Percentiles rank a stretch among this genome's conserved stretches.
phyloP scores from a whole-genome alignment of 2,329 filamentous ascomycete species.

The Colletotrichum caudatum region DNA sequence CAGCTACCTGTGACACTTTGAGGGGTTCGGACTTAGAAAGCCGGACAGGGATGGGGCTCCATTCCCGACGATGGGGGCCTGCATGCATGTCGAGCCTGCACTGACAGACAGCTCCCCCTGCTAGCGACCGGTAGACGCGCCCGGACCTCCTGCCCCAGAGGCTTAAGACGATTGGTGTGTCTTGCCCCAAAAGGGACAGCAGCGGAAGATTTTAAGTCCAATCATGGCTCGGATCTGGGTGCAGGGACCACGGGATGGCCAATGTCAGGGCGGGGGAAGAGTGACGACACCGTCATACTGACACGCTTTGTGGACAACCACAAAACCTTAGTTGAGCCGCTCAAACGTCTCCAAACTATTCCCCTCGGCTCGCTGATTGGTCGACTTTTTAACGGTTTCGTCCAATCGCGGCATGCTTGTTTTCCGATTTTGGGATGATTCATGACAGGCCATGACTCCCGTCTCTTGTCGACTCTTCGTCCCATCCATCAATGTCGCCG shows the following conservation, averaged over 20 bases:
- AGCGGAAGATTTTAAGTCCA: neutral
- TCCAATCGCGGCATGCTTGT: neutral
- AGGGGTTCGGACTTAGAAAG: slow-evolving; percentile 18
- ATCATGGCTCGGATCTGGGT: neutral
- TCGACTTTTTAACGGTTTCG: neutral
- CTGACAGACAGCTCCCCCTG: slow-evolving; percentile 3
- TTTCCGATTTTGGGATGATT: neutral
- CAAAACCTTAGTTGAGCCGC: slow-evolving; percentile 43
- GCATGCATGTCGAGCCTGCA: slow-evolving; percentile 22
- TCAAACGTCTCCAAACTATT: slow-evolving; percentile 22
- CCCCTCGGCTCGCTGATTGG: neutral
- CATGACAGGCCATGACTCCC: neutral
- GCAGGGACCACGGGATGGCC: neutral
- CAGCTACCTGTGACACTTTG: slow-evolving; percentile 27
- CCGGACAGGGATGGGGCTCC: slow-evolving; percentile 19
- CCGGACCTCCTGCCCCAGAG: slow-evolving; percentile 1
- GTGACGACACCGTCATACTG: neutral
- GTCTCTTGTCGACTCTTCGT: neutral
- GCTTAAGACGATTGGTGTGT: neutral
- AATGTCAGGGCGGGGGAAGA: neutral
- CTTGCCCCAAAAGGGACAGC: slow-evolving; percentile 2
- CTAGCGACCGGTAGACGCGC: slow-evolving; percentile 16
- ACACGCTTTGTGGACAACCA: neutral
- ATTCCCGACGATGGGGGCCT: slow-evolving; percentile 1
- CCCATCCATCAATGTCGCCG: slow-evolving; percentile 4